phyloP scores from a whole-genome alignment of 768 basidiomycete genomes.

The Tricholoma saponaceum region DNA sequence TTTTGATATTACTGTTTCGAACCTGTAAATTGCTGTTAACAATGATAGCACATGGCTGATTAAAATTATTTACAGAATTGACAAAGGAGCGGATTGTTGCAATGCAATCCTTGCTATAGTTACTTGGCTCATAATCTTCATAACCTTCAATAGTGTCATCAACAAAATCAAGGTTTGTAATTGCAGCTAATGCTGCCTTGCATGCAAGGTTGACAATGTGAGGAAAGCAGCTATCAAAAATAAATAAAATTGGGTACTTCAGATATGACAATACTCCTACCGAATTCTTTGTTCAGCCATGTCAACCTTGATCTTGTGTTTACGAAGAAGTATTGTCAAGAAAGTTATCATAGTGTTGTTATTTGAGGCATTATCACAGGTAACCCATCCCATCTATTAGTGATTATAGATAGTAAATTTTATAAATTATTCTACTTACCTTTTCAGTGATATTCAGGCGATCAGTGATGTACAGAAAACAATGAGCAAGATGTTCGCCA shows the following conservation, averaged over 20 bases:
- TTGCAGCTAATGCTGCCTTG: slow-evolving; percentile 19
- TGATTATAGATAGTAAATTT: background rate
- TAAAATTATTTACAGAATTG: slow-evolving; percentile 5
- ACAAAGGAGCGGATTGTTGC: slow-evolving; percentile 10
- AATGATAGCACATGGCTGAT: background rate
- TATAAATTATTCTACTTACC: slow-evolving; percentile 11
- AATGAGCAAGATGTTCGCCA: slow-evolving; percentile 8
- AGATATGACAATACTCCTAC: slow-evolving; percentile 5
- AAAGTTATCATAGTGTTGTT: slow-evolving; percentile 8
- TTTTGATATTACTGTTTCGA: slow-evolving; percentile 9
- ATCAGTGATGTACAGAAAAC: slow-evolving; percentile 22
- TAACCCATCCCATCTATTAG: slow-evolving; percentile 14
- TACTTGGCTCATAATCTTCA: background rate
- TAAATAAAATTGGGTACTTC: background rate
- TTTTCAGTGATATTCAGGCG: slow-evolving; percentile 1
- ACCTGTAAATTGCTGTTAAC: slow-evolving; percentile 5
- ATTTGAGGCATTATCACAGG: slow-evolving; percentile 26
- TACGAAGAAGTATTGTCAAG: background rate
- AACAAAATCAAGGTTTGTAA: background rate
- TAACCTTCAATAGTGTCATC: slow-evolving; percentile 1
- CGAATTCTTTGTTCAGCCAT: slow-evolving; percentile 7
- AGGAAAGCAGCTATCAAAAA: slow-evolving; percentile 24
- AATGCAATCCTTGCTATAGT: slow-evolving; percentile 6
- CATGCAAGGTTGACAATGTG: slow-evolving; percentile 30
- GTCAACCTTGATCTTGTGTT: slow-evolving; percentile 7